Conservation (phyloP, 2,329 filamentous ascomycete species). For the Fusarium poae region DNA sequence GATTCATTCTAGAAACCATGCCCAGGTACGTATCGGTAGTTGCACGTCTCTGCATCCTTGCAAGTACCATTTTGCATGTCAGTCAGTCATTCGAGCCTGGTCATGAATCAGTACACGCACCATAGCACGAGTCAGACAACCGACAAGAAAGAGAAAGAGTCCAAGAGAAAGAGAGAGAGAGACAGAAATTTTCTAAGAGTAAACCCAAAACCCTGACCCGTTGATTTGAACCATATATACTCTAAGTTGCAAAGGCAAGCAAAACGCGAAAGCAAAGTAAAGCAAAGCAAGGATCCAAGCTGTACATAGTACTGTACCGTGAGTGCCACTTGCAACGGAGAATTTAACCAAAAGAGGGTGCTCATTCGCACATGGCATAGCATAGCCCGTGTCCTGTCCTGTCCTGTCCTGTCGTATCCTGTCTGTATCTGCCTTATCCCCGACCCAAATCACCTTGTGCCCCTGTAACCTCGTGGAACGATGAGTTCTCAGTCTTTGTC, state of each 20-base stretch:
- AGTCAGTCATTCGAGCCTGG: conserved; percentile 23
- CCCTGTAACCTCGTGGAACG: conserved; percentile 32
- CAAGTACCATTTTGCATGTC: conserved; percentile 2
- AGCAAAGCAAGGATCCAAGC: conserved; percentile 12
- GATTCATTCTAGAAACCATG: conserved; percentile 30
- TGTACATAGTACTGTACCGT: conserved; percentile 8
- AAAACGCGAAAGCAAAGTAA: conserved; percentile 35
- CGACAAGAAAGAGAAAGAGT: neutral
- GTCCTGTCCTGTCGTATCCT: conserved; percentile 3
- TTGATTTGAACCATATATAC: conserved; percentile 42
- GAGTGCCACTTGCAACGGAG: conserved; percentile 28
- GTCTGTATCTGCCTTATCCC: conserved; percentile 10
- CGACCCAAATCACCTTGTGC: conserved; percentile 33
- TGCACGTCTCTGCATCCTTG: conserved; percentile 27
- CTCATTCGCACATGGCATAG: conserved; percentile 18
- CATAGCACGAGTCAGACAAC: conserved; percentile 27
- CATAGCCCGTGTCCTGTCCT: conserved; percentile 33
- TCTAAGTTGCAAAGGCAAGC: conserved; percentile 37
- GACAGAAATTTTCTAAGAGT: conserved; percentile 18
- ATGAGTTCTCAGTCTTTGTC: conserved; percentile 10
- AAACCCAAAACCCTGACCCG: conserved; percentile 17
- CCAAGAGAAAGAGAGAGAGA: neutral
- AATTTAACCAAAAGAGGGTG: conserved; percentile 37
- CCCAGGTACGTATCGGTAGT: conserved; percentile 30
- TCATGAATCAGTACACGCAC: conserved; percentile 39